phyloP scores from a whole-genome alignment of 139 green algal genomes.

The Chlorella ohadii region DNA sequence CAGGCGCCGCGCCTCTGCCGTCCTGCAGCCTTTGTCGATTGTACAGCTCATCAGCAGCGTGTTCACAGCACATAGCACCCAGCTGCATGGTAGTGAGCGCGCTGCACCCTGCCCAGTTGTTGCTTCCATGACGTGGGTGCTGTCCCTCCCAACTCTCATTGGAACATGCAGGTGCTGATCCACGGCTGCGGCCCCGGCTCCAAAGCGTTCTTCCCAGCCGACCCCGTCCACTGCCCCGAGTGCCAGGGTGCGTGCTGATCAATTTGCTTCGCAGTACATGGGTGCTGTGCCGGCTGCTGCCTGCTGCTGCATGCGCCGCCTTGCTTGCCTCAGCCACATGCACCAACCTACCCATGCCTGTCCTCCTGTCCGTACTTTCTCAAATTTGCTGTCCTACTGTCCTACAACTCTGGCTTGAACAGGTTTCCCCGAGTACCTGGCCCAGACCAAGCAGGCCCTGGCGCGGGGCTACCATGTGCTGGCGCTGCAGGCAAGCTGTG shows the following conservation, averaged over 20 bases:
- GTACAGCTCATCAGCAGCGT: background rate
- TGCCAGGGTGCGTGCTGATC: background rate
- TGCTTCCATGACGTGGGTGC: background rate
- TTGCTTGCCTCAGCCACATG: too few species aligned
- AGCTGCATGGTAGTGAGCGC: background rate
- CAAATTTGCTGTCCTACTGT: too few species aligned
- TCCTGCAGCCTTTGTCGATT: background rate
- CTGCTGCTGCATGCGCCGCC: too few species aligned
- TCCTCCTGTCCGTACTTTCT: too few species aligned
- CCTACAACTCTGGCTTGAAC: too few species aligned
- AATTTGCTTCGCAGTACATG: too few species aligned
- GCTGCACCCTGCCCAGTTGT: background rate
- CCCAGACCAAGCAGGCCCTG: conserved; percentile 11
- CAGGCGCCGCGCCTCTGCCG: background rate
- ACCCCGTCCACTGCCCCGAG: background rate
- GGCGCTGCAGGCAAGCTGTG: background rate
- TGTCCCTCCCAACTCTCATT: background rate
- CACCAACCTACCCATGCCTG: too few species aligned
- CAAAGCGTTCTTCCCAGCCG: background rate
- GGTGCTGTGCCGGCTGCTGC: too few species aligned
- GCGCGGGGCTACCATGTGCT: conserved; percentile 11
- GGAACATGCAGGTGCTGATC: background rate
- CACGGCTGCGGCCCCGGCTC: conserved; percentile 9
- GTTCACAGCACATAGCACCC: background rate
- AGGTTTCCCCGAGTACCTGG: conserved; percentile 3